Percentiles rank a stretch among this genome's conserved stretches.
Evolutionary conservation across 805 yeast genomes (phyloP).

Genomic region (Saccharomycopsis guyanensis): DNA sequence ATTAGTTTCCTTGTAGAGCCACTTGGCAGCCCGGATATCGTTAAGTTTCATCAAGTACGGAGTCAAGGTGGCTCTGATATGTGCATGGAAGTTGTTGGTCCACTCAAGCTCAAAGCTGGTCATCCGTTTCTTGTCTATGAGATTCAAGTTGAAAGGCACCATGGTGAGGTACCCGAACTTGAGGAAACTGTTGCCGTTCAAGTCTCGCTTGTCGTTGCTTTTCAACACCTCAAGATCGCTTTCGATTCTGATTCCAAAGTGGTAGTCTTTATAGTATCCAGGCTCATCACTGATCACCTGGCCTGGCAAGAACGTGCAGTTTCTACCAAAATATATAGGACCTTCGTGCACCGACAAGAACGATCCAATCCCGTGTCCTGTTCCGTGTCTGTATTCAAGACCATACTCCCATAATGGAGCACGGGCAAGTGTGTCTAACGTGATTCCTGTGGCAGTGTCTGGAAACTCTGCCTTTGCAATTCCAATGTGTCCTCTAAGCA

Average conservation of each 20-base stretch:
- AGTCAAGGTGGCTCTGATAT: conserved; percentile 38
- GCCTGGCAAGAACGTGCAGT: conserved; percentile 40
- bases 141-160: conserved; percentile 48
- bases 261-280: conserved; percentile 52
- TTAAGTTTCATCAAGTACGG: conserved; percentile 31
- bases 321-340: conserved; percentile 46
- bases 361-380: conserved; percentile 60
- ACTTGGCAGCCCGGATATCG: conserved; percentile 52
- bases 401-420: conserved; percentile 50
- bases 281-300: conserved; percentile 55
- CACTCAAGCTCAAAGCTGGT: conserved; percentile 39
- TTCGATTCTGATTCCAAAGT: conserved; percentile 51
- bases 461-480: conserved; percentile 46
- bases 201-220: conserved; percentile 34
- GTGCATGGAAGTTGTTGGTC: conserved; percentile 42
- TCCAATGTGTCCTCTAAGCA: conserved; percentile 49
- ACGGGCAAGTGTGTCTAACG: conserved; percentile 51
- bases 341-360: conserved; percentile 57
- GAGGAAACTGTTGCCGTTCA: conserved; percentile 31
- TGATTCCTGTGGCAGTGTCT: conserved; percentile 44
- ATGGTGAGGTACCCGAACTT: conserved; percentile 51
- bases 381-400: conserved; percentile 55
- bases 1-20: conserved; percentile 65
- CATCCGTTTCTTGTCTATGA: conserved; percentile 40
- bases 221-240: conserved; percentile 35